These are phyloP conservation scores for Geopyxis carbonaria DNA, from an alignment of 495 filamentous ascomycete genomes.

Conservation along the genomic window DNA sequence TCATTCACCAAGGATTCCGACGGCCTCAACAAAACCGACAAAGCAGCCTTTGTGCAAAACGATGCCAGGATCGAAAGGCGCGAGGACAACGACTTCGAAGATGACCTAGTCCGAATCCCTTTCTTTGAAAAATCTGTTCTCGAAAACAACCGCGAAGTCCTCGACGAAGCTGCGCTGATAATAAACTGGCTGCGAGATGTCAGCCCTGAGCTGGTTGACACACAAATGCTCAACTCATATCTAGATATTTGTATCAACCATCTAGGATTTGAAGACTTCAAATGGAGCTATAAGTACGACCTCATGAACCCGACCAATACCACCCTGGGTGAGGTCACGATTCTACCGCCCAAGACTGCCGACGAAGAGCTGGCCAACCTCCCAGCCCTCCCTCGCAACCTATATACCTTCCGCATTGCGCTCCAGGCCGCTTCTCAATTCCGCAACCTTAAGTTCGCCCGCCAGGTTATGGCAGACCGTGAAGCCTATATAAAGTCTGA, in stretches of 20 bases:
- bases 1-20: background rate
- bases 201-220: constrained; percentile 11
- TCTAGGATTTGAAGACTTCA: constrained; percentile 5
- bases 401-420: constrained; percentile 17
- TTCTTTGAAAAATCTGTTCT: constrained; percentile 18
- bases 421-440: constrained; percentile 8
- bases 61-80: background rate
- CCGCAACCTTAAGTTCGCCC: constrained; percentile 16
- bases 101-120: constrained; percentile 10
- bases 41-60: background rate
- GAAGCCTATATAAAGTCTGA: constrained; percentile 8
- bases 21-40: background rate
- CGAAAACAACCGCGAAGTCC: constrained; percentile 11
- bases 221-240: constrained; percentile 23
- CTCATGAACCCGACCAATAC: constrained; percentile 2
- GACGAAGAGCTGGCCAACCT: constrained; percentile 1
- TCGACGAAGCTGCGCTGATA: constrained; percentile 14
- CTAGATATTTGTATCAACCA: constrained; percentile 16
- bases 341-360: background rate
- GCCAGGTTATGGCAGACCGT: constrained; percentile 10
- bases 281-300: constrained; percentile 10
- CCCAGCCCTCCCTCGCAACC: constrained; percentile 11
- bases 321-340: no score
- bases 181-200: constrained; percentile 14
- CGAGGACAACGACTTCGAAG: no score